Base-by-base conservation (phyloP, 176 grass and related monocot species). In the Triticum monococcum region DNA sequence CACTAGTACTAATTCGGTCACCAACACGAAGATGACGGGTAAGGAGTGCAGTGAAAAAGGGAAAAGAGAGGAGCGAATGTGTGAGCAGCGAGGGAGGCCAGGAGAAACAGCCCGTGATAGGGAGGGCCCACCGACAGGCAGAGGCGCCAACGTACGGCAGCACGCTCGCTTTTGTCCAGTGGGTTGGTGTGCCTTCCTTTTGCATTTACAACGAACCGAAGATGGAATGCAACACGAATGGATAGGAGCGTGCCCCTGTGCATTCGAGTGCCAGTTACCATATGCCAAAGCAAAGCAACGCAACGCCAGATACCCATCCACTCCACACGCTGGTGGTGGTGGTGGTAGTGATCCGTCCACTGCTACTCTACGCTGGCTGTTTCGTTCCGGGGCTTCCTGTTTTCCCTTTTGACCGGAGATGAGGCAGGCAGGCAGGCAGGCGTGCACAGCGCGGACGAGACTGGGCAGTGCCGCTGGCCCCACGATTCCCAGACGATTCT, bases 271-370 rank as follows among this genome's bases (percentile, higher is more conserved):
- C 70, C 78, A 77, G 69, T 68, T 81, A 0, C 82, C 77, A 77
- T 83, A 66, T 75, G 76, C 68, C 76, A 85, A 80, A 67, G 81
- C 81, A 68, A 76, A 11, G 12, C 81, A 67, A 76, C 4, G 13
- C 82, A 61, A 14, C 43, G 7, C 18, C 68, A 28, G 9, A 31
- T 43, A 40, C 43, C 56, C 82, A 71, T 40, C 17, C 36, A 22
- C 50, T 54, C 50, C 50, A 54, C 50, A 2, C 50, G 14, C 2
- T 20, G 36, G 9, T 9, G 68, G 18, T 37, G 67, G 18, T 25
- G 17, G 79, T 31, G 72, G 45, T 11, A 1, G 16, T 17, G 18
- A 4, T 71, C 35, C 33, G 9, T 12, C 68, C 68, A 36, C 66
- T 68, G 33, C 4, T 40, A 12, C 33, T 69, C 66, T 7, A 9